Percentiles rank a stretch among this genome's conserved stretches.
phyloP scores from a whole-genome alignment of 768 basidiomycete genomes.

The Coprinopsis marcescibilis region DNA sequence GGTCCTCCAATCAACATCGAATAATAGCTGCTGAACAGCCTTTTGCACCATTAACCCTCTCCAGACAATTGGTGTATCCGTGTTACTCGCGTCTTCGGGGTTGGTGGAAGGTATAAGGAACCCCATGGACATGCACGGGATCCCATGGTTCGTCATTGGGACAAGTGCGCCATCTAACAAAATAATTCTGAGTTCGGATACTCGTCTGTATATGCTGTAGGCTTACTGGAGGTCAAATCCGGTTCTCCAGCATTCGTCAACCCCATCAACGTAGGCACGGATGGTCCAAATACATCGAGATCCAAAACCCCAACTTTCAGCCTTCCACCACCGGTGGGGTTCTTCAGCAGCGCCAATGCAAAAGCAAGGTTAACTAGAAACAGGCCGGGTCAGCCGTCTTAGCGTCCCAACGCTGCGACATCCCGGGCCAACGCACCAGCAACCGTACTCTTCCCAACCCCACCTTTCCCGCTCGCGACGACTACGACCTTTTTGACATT shows the following conservation, averaged over 20 bases:
- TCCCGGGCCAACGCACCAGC: conserved; percentile 50
- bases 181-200: background rate
- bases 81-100: conserved; percentile 41
- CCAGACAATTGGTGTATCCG: conserved; percentile 87
- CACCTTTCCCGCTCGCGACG: conserved; percentile 92
- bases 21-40: conserved; percentile 91
- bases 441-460: conserved; percentile 92
- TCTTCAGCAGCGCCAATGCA: conserved; percentile 49
- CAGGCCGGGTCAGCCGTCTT: background rate
- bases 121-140: conserved; percentile 97
- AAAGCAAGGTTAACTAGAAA: conserved; percentile 75
- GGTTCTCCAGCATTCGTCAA: conserved; percentile 77
- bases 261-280: conserved; percentile 89
- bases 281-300: conserved; percentile 94
- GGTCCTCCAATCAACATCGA: conserved; percentile 87
- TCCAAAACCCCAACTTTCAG: conserved; percentile 84
- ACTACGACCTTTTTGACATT: conserved; percentile 78
- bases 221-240: conserved; percentile 60
- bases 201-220: background rate
- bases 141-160: conserved; percentile 81
- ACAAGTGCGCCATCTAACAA: conserved; percentile 65
- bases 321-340: conserved; percentile 27
- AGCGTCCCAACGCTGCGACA: background rate
- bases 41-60: conserved; percentile 98
- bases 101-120: conserved; percentile 67